Percentiles rank a stretch among this genome's conserved stretches.
phyloP scores from a whole-genome alignment of 2,329 filamentous ascomycete genomes.

The Aspergillus cejpii region DNA sequence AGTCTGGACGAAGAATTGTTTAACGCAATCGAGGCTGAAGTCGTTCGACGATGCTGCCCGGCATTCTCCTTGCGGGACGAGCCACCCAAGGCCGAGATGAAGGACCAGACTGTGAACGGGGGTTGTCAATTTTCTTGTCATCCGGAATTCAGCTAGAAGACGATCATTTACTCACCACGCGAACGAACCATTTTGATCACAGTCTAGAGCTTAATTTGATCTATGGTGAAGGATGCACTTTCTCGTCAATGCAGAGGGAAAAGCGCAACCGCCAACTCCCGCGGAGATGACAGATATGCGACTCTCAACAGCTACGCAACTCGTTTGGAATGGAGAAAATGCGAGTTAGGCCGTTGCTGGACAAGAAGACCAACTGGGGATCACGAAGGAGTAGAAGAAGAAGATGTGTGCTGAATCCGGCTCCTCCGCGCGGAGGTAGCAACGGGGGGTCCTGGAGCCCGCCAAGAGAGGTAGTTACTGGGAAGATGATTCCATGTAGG shows the following conservation, averaged over 20 bases:
- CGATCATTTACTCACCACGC: slow-evolving; percentile 29
- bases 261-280: slow-evolving; percentile 13
- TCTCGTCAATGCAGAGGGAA: slow-evolving; percentile 7
- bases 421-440: slow-evolving; percentile 16
- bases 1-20: slow-evolving; percentile 21
- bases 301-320: neutral
- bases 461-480: slow-evolving; percentile 12
- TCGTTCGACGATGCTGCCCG: slow-evolving; percentile 25
- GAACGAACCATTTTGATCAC: slow-evolving; percentile 30
- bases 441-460: slow-evolving; percentile 13
- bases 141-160: slow-evolving; percentile 1
- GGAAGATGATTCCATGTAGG: slow-evolving; percentile 11
- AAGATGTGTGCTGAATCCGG: slow-evolving; percentile 10
- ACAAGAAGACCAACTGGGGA: neutral
- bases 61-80: slow-evolving; percentile 34
- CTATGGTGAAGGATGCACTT: slow-evolving; percentile 1
- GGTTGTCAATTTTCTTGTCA: slow-evolving; percentile 13
- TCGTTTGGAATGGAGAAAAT: neutral
- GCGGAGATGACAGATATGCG: neutral
- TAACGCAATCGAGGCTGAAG: slow-evolving; percentile 17
- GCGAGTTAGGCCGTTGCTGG: neutral
- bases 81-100: slow-evolving; percentile 60
- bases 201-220: slow-evolving; percentile 7
- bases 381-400: neutral
- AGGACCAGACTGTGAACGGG: slow-evolving; percentile 64